Evolutionary conservation across 768 basidiomycete species (phyloP).

Genomic region (Lactarius hengduanensis): DNA sequence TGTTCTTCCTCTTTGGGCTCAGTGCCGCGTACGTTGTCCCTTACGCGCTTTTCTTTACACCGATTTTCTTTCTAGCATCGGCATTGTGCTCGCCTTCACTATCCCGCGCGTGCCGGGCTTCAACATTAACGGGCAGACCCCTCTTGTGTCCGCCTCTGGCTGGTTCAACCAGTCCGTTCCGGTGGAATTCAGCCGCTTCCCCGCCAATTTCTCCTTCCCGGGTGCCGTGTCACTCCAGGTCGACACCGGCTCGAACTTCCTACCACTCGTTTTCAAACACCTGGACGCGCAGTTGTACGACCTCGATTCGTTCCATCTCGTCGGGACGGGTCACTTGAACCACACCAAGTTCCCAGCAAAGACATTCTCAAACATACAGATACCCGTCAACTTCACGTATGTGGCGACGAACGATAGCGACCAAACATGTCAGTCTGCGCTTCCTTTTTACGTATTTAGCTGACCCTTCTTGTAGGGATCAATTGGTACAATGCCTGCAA

Average conservation of each 20-base stretch:
- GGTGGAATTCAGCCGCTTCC: constrained; percentile 65
- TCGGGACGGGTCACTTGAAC: constrained; percentile 67
- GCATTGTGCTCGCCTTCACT: constrained; percentile 69
- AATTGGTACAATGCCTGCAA: constrained; percentile 79
- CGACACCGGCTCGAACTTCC: constrained; percentile 69
- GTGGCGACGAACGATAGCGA: constrained; percentile 76
- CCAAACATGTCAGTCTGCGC: constrained; percentile 64
- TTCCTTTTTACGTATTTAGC: constrained; percentile 14
- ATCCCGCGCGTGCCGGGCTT: constrained; percentile 82
- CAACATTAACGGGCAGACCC: constrained; percentile 54
- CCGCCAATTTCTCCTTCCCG: constrained; percentile 90
- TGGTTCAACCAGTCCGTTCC: constrained; percentile 55
- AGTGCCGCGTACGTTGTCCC: constrained; percentile 50
- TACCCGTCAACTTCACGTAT: constrained; percentile 87
- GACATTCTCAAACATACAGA: constrained; percentile 54
- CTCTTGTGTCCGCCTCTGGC: constrained; percentile 60
- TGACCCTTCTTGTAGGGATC: constrained; percentile 45
- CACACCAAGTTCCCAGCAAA: constrained; percentile 64
- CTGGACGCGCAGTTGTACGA: constrained; percentile 72
- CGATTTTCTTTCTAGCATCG: constrained; percentile 45
- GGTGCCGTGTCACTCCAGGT: constrained; percentile 72
- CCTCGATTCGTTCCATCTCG: constrained; percentile 56
- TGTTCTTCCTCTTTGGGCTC: constrained; percentile 64
- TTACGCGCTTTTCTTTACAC: not conserved
- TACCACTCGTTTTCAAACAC: constrained; percentile 72